These are phyloP conservation scores for Beauveria pseudobassiana DNA, from an alignment of 2,329 filamentous ascomycete species.

Conservation along the genomic window DNA sequence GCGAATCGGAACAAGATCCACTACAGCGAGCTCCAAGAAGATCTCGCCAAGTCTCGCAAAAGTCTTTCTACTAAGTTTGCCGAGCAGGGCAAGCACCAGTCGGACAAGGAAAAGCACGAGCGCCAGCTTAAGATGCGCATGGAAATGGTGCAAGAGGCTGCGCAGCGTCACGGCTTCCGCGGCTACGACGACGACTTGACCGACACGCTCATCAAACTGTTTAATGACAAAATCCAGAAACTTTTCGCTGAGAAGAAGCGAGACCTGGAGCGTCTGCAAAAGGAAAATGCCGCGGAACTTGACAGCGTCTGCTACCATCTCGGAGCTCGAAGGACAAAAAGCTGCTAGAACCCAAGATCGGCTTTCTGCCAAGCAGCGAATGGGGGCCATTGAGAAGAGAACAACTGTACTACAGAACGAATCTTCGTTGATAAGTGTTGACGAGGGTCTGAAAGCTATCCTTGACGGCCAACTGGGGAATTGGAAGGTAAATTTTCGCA, in stretches of 20 bases:
- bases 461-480: constrained; percentile 67
- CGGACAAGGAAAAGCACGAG: constrained; percentile 81
- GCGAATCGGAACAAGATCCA: constrained; percentile 54
- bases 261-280: constrained; percentile 65
- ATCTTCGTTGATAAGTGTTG: constrained; percentile 65
- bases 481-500: constrained; percentile 55
- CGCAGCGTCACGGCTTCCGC: constrained; percentile 68
- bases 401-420: constrained; percentile 58
- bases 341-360: constrained; percentile 68
- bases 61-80: constrained; percentile 45
- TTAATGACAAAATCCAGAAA: constrained; percentile 70
- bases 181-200: constrained; percentile 76
- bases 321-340: constrained; percentile 66
- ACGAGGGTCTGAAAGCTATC: constrained; percentile 76
- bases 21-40: constrained; percentile 56
- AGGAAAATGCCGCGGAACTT: constrained; percentile 66
- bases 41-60: constrained; percentile 36
- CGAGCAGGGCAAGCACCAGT: constrained; percentile 71
- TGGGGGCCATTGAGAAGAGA: constrained; percentile 65
- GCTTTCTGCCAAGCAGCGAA: constrained; percentile 63
- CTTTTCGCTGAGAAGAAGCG: constrained; percentile 71
- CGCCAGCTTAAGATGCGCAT: constrained; percentile 66
- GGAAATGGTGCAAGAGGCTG: constrained; percentile 69
- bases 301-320: constrained; percentile 66
- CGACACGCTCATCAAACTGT: constrained; percentile 64